phyloP scores from a whole-genome alignment of 805 yeast genomes.

The Zygotorulaspora chibaensis region DNA sequence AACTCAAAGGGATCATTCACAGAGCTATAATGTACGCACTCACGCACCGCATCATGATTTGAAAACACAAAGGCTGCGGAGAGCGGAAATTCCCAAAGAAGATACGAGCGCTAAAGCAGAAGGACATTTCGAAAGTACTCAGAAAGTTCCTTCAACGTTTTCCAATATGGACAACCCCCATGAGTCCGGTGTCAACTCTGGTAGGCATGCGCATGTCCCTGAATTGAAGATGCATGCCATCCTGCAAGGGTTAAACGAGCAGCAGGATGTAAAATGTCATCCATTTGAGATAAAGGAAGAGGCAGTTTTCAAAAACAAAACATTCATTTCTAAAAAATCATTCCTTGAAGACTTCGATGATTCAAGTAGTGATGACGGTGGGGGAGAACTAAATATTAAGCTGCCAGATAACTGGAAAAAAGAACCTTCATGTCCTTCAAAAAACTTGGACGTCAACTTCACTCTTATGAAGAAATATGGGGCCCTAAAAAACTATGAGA shows the following conservation, averaged over 20 bases:
- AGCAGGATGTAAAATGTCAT: neutral
- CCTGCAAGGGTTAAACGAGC: neutral
- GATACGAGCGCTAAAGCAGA: neutral
- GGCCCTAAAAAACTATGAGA: constrained; percentile 21
- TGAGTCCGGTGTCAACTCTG: neutral
- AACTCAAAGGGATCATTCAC: too few species aligned
- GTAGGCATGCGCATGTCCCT: neutral
- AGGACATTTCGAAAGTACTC: neutral
- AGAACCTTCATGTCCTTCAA: neutral
- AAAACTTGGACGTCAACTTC: neutral
- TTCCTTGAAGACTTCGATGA: constrained; percentile 25
- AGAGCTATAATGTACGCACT: too few species aligned
- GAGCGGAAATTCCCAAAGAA: neutral
- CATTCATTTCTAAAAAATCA: constrained; percentile 20
- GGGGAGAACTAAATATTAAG: neutral
- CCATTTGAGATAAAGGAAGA: neutral
- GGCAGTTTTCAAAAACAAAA: neutral
- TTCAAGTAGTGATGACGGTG: constrained; percentile 2
- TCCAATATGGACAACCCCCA: neutral
- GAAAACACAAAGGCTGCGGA: too few species aligned
- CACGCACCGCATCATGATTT: too few species aligned
- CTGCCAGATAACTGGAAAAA: neutral
- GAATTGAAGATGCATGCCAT: neutral
- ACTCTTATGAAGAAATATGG: neutral
- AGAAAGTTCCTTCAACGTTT: neutral